Percentiles rank a stretch among this genome's conserved stretches.
Evolutionary conservation across 1,139 yeast genomes (phyloP).

Genomic region (Taiozyma sp.): DNA sequence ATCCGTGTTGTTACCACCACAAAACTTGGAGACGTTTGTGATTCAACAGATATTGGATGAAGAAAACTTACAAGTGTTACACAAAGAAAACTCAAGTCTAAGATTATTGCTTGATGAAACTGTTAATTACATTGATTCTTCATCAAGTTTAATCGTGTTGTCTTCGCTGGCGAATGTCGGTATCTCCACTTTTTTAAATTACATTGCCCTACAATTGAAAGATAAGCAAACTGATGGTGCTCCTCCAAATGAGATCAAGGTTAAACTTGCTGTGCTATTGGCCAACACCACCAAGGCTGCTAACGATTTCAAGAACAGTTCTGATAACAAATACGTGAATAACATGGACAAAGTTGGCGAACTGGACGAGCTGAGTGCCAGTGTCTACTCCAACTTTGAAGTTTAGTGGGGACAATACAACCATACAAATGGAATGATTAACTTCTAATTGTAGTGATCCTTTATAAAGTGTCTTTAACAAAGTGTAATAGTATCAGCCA

Average conservation of each 20-base stretch:
- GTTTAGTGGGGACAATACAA: neutral
- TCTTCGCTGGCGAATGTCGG: constrained; percentile 33
- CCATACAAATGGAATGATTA: neutral
- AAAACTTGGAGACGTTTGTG: constrained; percentile 28
- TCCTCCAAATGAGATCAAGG: constrained; percentile 22
- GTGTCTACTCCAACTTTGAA: constrained; percentile 82
- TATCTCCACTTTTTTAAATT: constrained; percentile 13
- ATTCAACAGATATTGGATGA: constrained; percentile 36
- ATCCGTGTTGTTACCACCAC: constrained; percentile 26
- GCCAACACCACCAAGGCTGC: constrained; percentile 69
- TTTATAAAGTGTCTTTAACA: neutral
- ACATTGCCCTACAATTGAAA: constrained; percentile 20
- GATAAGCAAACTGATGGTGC: neutral
- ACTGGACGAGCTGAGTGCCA: constrained; percentile 83
- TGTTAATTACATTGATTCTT: constrained; percentile 39
- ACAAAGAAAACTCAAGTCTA: constrained; percentile 24
- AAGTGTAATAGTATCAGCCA: too few species aligned
- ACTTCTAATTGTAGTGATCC: neutral
- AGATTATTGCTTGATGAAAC: constrained; percentile 44
- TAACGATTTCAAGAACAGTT: constrained; percentile 41
- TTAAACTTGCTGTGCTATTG: constrained; percentile 62
- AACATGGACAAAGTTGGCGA: constrained; percentile 42
- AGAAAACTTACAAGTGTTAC: constrained; percentile 25
- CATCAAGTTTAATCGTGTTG: constrained; percentile 34
- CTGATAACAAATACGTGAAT: constrained; percentile 41